Percentiles rank a stretch among this genome's conserved stretches.
phyloP scores from a whole-genome alignment of 192 early-diverging fungal species.

The Thamnidium elegans region DNA sequence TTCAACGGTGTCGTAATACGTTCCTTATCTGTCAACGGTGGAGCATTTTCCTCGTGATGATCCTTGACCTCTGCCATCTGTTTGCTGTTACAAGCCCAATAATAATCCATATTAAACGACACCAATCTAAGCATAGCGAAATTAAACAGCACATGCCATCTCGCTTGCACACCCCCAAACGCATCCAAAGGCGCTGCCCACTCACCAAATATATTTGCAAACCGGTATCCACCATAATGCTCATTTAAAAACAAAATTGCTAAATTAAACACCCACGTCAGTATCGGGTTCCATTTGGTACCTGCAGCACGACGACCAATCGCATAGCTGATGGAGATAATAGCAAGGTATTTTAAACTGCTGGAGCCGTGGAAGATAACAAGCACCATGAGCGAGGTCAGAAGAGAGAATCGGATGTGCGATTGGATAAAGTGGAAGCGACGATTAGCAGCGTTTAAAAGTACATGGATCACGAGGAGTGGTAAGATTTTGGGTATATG shows the following conservation, averaged over 20 bases:
- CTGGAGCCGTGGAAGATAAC: conserved; percentile 69
- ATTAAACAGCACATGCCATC: conserved; percentile 92
- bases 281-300: conserved; percentile 51
- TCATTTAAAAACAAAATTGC: conserved; percentile 80
- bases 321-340: conserved; percentile 65
- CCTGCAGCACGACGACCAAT: conserved; percentile 55
- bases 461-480: conserved; percentile 47
- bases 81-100: conserved; percentile 55
- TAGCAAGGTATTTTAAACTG: conserved; percentile 69
- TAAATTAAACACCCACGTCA: conserved; percentile 84
- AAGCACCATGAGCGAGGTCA: conserved; percentile 55
- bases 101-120: conserved; percentile 90
- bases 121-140: conserved; percentile 85
- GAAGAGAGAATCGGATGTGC: conserved; percentile 46
- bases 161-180: conserved; percentile 62
- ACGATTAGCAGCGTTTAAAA: conserved; percentile 47
- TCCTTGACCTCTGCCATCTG: not conserved
- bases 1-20: conserved; percentile 54
- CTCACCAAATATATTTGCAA: conserved; percentile 26
- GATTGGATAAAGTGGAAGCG: conserved; percentile 28
- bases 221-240: conserved; percentile 69
- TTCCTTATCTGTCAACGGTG: conserved; percentile 48
- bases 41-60: conserved; percentile 42
- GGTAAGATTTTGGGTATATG: conserved; percentile 55
- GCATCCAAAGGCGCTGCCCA: conserved; percentile 48